phyloP scores from a whole-genome alignment of 1,139 yeast genomes.

The Saccharomyces hybrid region DNA sequence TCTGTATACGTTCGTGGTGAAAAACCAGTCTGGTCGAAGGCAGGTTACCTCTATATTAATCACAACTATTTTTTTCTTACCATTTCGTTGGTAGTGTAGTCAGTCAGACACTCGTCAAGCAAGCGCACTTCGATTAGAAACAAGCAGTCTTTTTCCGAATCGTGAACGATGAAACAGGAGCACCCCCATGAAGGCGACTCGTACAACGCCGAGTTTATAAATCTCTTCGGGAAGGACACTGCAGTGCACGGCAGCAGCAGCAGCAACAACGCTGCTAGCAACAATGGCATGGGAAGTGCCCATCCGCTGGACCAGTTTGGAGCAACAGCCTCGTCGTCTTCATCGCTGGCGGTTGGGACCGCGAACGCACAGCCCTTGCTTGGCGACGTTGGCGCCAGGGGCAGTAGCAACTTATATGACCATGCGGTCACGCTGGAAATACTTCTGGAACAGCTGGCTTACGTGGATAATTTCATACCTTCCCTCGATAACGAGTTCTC shows the following conservation, averaged over 20 bases:
- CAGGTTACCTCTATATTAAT: not conserved
- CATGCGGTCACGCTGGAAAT: constrained; percentile 47
- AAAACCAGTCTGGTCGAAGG: not conserved
- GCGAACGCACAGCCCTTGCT: not conserved
- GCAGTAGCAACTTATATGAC: not conserved
- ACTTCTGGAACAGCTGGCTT: constrained; percentile 63
- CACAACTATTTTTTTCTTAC: not conserved
- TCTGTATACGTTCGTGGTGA: not conserved
- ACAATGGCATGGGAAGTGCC: not conserved
- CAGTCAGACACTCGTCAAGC: not conserved
- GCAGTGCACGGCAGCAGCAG: not conserved
- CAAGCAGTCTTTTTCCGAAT: not conserved
- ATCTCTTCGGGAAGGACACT: not conserved
- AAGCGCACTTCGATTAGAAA: not conserved
- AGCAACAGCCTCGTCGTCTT: not conserved
- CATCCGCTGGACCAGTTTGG: not conserved
- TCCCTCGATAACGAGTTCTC: constrained; percentile 34
- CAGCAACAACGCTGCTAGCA: not conserved
- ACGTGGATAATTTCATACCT: constrained; percentile 64
- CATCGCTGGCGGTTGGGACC: not conserved
- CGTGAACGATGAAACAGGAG: not conserved
- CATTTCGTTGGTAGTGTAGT: too few relatives aligned
- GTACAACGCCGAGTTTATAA: not conserved
- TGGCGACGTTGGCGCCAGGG: not conserved
- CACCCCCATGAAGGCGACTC: not conserved